Conservation (phyloP, 352 stramenopile species). For the Pythium sp. region DNA sequence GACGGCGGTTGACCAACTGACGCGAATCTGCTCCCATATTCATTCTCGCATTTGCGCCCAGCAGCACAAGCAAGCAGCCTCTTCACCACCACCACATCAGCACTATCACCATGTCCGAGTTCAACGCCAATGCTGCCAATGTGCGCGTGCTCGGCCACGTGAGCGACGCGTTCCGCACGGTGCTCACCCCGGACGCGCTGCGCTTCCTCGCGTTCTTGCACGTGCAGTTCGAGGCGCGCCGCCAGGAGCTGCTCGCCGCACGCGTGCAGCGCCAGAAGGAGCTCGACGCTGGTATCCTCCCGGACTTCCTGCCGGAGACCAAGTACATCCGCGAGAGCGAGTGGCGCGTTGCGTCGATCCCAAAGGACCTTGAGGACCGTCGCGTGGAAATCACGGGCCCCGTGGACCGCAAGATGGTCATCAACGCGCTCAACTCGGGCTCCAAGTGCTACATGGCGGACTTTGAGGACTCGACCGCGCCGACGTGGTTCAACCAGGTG, state of each 20-base stretch:
- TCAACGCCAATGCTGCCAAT: constrained; percentile 46
- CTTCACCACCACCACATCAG: not conserved
- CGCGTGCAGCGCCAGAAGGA: constrained; percentile 62
- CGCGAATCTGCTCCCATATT: not conserved
- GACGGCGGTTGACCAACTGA: not conserved
- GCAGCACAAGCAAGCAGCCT: constrained; percentile 8
- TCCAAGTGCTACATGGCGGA: constrained; percentile 96
- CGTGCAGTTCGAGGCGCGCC: constrained; percentile 76
- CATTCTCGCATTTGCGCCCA: constrained; percentile 18
- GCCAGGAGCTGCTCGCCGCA: constrained; percentile 43
- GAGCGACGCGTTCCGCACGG: constrained; percentile 72
- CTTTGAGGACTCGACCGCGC: constrained; percentile 93
- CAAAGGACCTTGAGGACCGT: constrained; percentile 86
- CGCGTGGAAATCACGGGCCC: constrained; percentile 96
- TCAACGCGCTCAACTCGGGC: constrained; percentile 95
- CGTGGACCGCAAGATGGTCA: constrained; percentile 96
- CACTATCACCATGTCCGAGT: constrained; percentile 36
- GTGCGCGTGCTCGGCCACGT: constrained; percentile 86
- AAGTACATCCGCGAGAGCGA: constrained; percentile 80
- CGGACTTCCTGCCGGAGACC: constrained; percentile 86
- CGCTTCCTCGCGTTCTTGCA: constrained; percentile 91
- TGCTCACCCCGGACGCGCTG: constrained; percentile 89
- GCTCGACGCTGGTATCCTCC: constrained; percentile 86
- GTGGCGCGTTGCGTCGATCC: constrained; percentile 78
- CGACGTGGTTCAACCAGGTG: constrained; percentile 93